Conservation (phyloP, 2,329 filamentous ascomycete species). For the Apiospora rasikravindrae region DNA sequence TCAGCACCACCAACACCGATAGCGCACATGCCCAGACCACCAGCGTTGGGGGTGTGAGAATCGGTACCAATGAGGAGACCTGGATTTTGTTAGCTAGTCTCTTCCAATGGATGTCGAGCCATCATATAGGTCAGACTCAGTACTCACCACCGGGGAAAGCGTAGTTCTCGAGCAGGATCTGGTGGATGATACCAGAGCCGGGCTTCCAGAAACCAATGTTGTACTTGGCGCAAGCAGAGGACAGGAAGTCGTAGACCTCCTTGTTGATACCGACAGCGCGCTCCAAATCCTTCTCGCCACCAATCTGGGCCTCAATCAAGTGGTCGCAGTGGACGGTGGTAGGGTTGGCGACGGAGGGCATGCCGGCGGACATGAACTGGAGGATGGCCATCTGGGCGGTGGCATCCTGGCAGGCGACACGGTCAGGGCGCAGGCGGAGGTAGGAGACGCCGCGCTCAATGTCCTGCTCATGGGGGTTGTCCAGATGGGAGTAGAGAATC, state of each 20-base stretch:
- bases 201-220: constrained; percentile 99
- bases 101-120: too few species aligned
- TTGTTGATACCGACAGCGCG: constrained; percentile 95
- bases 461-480: constrained; percentile 94
- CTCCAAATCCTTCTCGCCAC: constrained; percentile 90
- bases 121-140: background rate
- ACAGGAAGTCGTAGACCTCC: constrained; percentile 98
- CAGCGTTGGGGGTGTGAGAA: constrained; percentile 96
- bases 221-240: constrained; percentile 95
- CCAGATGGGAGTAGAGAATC: constrained; percentile 98
- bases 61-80: constrained; percentile 78
- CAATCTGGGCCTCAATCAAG: constrained; percentile 96
- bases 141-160: constrained; percentile 85
- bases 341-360: constrained; percentile 93
- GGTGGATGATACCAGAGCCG: constrained; percentile 98
- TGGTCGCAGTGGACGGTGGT: constrained; percentile 98
- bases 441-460: constrained; percentile 96
- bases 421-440: constrained; percentile 94
- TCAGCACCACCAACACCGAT: constrained; percentile 98
- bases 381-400: constrained; percentile 99
- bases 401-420: constrained; percentile 98
- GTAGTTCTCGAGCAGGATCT: constrained; percentile 98
- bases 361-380: constrained; percentile 99
- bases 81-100: background rate
- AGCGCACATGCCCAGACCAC: constrained; percentile 91